These are phyloP conservation scores for Bidens hawaiensis DNA, from an alignment of 140 eudicot genomes.

Conservation along the genomic window DNA sequence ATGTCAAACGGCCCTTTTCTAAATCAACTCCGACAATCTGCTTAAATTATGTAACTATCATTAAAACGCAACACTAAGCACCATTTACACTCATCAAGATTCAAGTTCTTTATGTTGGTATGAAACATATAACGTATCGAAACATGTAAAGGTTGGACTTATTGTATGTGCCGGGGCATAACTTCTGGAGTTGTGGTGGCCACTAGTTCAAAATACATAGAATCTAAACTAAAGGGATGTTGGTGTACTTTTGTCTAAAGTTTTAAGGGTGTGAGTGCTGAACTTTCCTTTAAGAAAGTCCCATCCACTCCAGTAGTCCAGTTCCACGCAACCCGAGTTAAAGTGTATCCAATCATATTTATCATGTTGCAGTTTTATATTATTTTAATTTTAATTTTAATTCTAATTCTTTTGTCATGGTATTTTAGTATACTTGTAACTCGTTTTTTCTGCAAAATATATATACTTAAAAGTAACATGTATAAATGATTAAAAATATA, in stretches of 20 bases:
- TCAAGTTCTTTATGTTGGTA: not conserved
- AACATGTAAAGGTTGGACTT: not conserved
- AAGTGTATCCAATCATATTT: not conserved
- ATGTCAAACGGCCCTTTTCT: too few relatives aligned
- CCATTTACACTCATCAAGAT: not conserved
- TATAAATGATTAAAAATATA: too few relatives aligned
- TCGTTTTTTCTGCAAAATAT: too few relatives aligned
- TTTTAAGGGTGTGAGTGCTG: not conserved
- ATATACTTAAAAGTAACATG: too few relatives aligned
- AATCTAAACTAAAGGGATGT: not conserved
- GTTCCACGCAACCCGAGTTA: not conserved
- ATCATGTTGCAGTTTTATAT: not conserved
- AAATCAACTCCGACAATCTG: too few relatives aligned
- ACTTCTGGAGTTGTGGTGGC: too few relatives aligned
- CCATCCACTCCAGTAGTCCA: not conserved
- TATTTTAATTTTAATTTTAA: not conserved
- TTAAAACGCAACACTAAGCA: too few relatives aligned
- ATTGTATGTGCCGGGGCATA: too few relatives aligned
- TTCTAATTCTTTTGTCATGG: not conserved
- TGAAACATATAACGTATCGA: not conserved
- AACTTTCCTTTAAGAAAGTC: not conserved
- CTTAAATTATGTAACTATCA: too few relatives aligned
- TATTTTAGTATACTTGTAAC: too few relatives aligned
- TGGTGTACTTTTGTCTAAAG: not conserved
- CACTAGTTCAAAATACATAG: not conserved